A percentile compares a stretch with the other conserved stretches of the same genome.
phyloP scores from a whole-genome alignment of 495 filamentous ascomycete genomes.

The Xylaria bambusicola region DNA sequence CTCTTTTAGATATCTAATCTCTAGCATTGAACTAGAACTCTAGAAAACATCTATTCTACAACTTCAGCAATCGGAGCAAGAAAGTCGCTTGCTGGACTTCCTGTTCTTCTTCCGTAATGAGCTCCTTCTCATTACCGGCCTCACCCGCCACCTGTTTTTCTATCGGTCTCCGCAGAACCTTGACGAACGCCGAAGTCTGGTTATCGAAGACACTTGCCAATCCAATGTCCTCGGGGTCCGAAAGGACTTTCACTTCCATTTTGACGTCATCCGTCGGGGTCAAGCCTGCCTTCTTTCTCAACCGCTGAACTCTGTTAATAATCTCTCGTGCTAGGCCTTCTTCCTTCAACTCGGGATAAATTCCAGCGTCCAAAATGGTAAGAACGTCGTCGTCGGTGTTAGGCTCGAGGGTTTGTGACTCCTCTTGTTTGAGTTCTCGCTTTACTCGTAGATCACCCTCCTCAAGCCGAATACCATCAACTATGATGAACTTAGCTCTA shows the following conservation, averaged over 20 bases:
- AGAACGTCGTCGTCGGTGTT: conserved; percentile 84
- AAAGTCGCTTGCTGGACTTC: conserved; percentile 88
- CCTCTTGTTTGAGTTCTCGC: conserved; percentile 71
- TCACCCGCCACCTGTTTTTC: conserved; percentile 71
- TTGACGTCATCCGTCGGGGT: conserved; percentile 81
- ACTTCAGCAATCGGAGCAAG: conserved; percentile 76
- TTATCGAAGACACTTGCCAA: conserved; percentile 72
- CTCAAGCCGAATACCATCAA: conserved; percentile 80
- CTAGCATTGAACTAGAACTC: background rate
- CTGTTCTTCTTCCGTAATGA: conserved; percentile 84
- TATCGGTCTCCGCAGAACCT: conserved; percentile 76
- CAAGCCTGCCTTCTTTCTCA: conserved; percentile 81
- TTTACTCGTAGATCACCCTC: conserved; percentile 83
- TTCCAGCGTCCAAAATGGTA: conserved; percentile 73
- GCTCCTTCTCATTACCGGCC: conserved; percentile 55
- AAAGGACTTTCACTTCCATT: conserved; percentile 77
- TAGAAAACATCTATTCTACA: conserved; percentile 42
- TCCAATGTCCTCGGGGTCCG: conserved; percentile 75
- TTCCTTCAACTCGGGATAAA: conserved; percentile 72
- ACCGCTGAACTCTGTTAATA: conserved; percentile 77
- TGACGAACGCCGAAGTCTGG: conserved; percentile 69
- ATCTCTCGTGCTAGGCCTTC: conserved; percentile 81
- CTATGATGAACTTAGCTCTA: conserved; percentile 65
- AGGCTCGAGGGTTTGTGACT: conserved; percentile 70
- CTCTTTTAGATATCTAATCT: background rate